Conservation (phyloP, 176 grass and related monocot genomes). For the Guadua angustifolia region DNA sequence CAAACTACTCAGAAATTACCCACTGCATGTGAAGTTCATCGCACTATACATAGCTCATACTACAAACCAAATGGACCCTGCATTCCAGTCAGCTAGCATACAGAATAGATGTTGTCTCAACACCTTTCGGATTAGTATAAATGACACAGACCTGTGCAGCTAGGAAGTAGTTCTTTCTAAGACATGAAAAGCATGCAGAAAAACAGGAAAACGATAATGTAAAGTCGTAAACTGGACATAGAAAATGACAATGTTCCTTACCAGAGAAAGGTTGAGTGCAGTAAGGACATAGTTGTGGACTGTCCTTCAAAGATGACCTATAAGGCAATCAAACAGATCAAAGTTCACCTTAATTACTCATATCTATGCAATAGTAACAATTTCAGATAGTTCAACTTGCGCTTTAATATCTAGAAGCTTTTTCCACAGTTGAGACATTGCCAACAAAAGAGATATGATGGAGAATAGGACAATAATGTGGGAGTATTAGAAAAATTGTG, state of each 20-base stretch:
- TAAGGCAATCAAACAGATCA: slow-evolving; percentile 42
- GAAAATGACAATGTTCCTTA: slow-evolving; percentile 20
- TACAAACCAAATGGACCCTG: too few species aligned
- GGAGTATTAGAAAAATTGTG: background rate
- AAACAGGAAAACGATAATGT: background rate
- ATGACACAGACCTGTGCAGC: too few species aligned
- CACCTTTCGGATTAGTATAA: too few species aligned
- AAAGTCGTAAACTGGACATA: background rate
- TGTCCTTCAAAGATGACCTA: slow-evolving; percentile 86
- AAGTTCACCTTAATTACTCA: background rate
- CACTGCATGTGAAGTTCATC: too few species aligned
- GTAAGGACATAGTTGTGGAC: slow-evolving; percentile 82
- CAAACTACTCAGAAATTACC: too few species aligned
- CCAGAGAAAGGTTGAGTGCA: slow-evolving; percentile 95
- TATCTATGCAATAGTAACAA: slow-evolving; percentile 3
- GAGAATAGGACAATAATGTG: slow-evolving; percentile 13
- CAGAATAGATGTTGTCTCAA: too few species aligned
- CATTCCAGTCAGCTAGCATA: too few species aligned
- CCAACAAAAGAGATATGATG: slow-evolving; percentile 43
- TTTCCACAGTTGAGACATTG: slow-evolving; percentile 95
- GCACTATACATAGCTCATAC: too few species aligned
- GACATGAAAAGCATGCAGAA: background rate
- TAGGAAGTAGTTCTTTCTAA: background rate
- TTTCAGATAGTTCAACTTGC: background rate
- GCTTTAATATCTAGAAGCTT: slow-evolving; percentile 83